A percentile compares a stretch with the other conserved stretches of the same genome.
phyloP scores from a whole-genome alignment of 2,329 filamentous ascomycete species.

The Xylaria sp. region DNA sequence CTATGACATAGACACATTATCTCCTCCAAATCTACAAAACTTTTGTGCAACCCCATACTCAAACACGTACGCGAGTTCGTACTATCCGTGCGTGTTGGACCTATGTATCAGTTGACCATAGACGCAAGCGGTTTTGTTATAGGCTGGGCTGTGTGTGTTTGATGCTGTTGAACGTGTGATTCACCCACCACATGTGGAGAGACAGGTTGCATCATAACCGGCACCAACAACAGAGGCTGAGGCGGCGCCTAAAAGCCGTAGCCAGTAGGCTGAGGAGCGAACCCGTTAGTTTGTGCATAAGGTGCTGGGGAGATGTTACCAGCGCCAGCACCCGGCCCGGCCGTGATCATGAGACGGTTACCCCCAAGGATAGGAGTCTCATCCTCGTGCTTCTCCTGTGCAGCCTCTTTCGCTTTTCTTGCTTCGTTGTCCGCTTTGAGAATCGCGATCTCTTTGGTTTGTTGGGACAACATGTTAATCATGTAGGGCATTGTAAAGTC shows the following conservation, averaged over 20 bases:
- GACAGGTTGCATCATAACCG: conserved; percentile 24
- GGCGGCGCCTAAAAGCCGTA: conserved; percentile 65
- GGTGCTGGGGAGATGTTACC: conserved; percentile 70
- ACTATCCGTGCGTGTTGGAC: conserved; percentile 9
- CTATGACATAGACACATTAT: conserved; percentile 40
- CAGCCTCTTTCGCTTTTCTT: conserved; percentile 79
- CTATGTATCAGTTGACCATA: conserved; percentile 11
- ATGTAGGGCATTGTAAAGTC: conserved; percentile 99
- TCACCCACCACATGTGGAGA: neutral
- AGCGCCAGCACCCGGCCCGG: conserved; percentile 72
- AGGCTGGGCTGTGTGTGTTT: conserved; percentile 5
- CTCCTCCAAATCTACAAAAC: conserved; percentile 41
- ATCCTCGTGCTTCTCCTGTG: conserved; percentile 85
- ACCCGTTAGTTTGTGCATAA: conserved; percentile 85
- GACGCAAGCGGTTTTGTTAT: conserved; percentile 14
- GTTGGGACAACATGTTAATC: conserved; percentile 96
- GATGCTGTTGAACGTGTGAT: conserved; percentile 9
- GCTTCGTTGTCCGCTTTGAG: conserved; percentile 97
- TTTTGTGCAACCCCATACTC: conserved; percentile 36
- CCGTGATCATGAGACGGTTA: conserved; percentile 93
- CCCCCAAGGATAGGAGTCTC: conserved; percentile 92
- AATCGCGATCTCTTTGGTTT: conserved; percentile 83
- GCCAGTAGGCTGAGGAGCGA: conserved; percentile 88
- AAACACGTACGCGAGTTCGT: conserved; percentile 21
- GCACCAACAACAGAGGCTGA: conserved; percentile 36